Base-by-base conservation (phyloP, 2,329 filamentous ascomycete species). In the Aspergillus fumigatus region DNA sequence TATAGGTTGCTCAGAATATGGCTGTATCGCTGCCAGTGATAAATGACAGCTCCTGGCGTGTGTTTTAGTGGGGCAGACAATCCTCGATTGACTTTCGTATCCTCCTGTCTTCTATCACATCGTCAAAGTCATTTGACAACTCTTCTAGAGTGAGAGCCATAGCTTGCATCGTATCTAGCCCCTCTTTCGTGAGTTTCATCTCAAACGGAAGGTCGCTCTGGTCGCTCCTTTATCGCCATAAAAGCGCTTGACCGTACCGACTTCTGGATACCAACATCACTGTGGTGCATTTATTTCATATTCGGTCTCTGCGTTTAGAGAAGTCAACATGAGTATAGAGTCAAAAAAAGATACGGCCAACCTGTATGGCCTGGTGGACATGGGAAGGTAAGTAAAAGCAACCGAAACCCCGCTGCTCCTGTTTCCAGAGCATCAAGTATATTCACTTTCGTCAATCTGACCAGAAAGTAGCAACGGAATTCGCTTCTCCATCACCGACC, bases 401-500 rank as follows among this genome's bases (percentile, higher is more conserved):
- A 25, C 25, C 17, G 40, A 35, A 50, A 17, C 50, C 9, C 35
- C 19, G n/a, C 21, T 38, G 7, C 32, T 7, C 14, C 2, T 38
- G 14, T 5, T 1, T 5, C 32, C 32, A 17, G 32, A 38, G 14
- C 14, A 38, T 38, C 14, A 38, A 2, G 1, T 32, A 32, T 32
- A 11, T 32, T 14, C 29, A 32, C 29, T 32, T 5, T 32, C 29
- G 14, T 11, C 29, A 11, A 19, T 19, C 47, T 47, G 23, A 48
- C 38, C 17, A 51, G 26, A 25, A 38, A 32, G 43, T 38, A 73
- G 91, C 79, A 97, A 96, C 78, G 92, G 92, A 66, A 93, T 96
- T 66, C 90, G 92, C 54, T 96, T 96, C 79, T 93, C 90, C 48
- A 90, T 96, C 67, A 90, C 91, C 8, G 86, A 91, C 62, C 81